phyloP scores from a whole-genome alignment of 805 yeast species.

The Pichia membranifaciens region DNA sequence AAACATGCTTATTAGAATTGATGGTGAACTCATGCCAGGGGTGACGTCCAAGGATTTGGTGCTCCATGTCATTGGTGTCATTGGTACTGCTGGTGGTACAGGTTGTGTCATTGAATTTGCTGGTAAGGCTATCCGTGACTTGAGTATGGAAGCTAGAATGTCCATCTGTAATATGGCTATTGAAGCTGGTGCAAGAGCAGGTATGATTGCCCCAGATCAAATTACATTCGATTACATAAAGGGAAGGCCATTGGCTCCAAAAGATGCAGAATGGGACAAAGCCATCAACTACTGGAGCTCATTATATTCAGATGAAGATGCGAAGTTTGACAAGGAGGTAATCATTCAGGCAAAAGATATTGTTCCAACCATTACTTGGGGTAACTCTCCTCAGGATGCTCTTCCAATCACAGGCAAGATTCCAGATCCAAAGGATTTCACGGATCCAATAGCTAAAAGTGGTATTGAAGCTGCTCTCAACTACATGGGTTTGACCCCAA shows the following conservation, averaged over 20 bases:
- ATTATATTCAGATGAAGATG: conserved; percentile 82
- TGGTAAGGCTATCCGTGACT: conserved; percentile 84
- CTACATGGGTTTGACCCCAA: conserved; percentile 88
- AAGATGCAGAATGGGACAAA: conserved; percentile 91
- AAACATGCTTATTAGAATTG: conserved; percentile 85
- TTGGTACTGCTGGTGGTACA: conserved; percentile 99
- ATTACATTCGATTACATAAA: conserved; percentile 81
- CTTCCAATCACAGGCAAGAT: conserved; percentile 85
- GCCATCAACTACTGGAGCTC: conserved; percentile 90
- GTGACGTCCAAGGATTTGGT: conserved; percentile 95
- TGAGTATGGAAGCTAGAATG: conserved; percentile 98
- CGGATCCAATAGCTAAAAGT: conserved; percentile 67
- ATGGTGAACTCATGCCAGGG: conserved; percentile 81
- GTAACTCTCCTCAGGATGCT: conserved; percentile 98
- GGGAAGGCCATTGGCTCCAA: conserved; percentile 93
- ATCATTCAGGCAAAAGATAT: conserved; percentile 76
- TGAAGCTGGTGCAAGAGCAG: conserved; percentile 99
- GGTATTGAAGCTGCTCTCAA: conserved; percentile 89
- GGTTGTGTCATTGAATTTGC: conserved; percentile 96
- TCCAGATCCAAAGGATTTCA: conserved; percentile 78
- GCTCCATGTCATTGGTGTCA: conserved; percentile 89
- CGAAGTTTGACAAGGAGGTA: conserved; percentile 80
- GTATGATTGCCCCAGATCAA: conserved; percentile 96
- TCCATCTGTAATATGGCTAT: conserved; percentile 99
- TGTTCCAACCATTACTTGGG: conserved; percentile 98